These are phyloP conservation scores for Fusarium duplospermum DNA, from an alignment of 2,329 filamentous ascomycete species.

Conservation along the genomic window DNA sequence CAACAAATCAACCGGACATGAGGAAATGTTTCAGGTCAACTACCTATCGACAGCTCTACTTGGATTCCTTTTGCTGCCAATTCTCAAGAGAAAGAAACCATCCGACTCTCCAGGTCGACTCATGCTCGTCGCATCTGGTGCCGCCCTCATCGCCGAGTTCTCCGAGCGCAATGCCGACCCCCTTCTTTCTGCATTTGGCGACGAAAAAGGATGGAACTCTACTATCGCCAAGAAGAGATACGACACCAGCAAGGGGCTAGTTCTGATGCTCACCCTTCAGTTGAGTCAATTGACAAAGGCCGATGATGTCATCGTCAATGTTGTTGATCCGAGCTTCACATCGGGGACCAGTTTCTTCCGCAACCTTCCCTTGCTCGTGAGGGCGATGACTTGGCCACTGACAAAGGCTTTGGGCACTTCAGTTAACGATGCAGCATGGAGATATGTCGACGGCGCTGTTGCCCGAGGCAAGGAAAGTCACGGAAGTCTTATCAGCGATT, in stretches of 20 bases:
- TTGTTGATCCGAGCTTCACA: constrained; percentile 15
- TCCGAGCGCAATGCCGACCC: neutral
- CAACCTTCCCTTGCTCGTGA: neutral
- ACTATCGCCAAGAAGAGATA: constrained; percentile 1
- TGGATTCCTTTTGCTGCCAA: constrained; percentile 39
- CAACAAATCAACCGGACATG: constrained; percentile 49
- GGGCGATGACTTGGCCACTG: neutral
- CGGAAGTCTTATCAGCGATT: constrained; percentile 10
- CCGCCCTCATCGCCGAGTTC: neutral
- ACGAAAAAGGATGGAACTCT: neutral
- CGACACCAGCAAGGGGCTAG: constrained; percentile 14
- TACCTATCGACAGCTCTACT: constrained; percentile 51
- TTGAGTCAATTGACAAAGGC: constrained; percentile 2
- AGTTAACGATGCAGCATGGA: constrained; percentile 13
- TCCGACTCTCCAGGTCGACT: constrained; percentile 7
- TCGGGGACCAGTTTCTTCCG: constrained; percentile 10
- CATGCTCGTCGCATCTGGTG: constrained; percentile 14
- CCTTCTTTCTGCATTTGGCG: neutral
- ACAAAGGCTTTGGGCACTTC: constrained; percentile 7
- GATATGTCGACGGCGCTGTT: constrained; percentile 9
- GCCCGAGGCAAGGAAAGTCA: constrained; percentile 21
- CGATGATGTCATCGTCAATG: constrained; percentile 13
- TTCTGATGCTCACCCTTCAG: constrained; percentile 8
- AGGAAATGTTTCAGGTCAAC: constrained; percentile 55
- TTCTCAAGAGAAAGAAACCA: constrained; percentile 1